These are phyloP conservation scores for Coemansia sp. DNA, from an alignment of 192 early-diverging fungal species.

Conservation along the genomic window DNA sequence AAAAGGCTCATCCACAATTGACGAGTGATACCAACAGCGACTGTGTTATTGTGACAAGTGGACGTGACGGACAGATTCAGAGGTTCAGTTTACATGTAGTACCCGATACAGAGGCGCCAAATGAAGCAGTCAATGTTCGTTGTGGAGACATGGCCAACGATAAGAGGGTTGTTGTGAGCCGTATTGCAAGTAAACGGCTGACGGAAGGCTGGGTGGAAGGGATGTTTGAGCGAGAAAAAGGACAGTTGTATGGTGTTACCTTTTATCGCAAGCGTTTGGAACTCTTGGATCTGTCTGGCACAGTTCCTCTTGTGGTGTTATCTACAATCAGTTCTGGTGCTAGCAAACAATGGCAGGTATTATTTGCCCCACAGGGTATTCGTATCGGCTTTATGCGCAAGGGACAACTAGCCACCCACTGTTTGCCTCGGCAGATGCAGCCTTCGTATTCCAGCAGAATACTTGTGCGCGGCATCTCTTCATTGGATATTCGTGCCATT, in stretches of 20 bases:
- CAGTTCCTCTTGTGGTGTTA: conserved; percentile 64
- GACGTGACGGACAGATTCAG: conserved; percentile 18
- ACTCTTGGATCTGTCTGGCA: conserved; percentile 59
- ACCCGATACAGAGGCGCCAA: not conserved
- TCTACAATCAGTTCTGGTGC: conserved; percentile 75
- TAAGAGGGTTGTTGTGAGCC: conserved; percentile 2
- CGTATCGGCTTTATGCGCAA: conserved; percentile 52
- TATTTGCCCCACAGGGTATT: conserved; percentile 48
- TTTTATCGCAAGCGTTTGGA: conserved; percentile 76
- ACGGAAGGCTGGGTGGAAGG: conserved; percentile 78
- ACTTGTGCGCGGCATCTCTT: conserved; percentile 12
- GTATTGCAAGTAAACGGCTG: conserved; percentile 52
- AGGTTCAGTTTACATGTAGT: not conserved
- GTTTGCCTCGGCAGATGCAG: not conserved
- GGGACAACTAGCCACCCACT: conserved; percentile 53
- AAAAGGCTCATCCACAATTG: not conserved
- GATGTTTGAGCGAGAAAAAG: conserved; percentile 50
- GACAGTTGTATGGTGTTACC: conserved; percentile 60
- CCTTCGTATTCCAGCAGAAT: not conserved
- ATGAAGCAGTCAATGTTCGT: not conserved
- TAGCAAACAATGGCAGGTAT: conserved; percentile 70
- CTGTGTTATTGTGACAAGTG: conserved; percentile 14
- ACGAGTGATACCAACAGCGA: not conserved
- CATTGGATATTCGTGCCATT: conserved; percentile 22
- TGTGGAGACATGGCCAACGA: not conserved